Evolutionary conservation across 805 yeast genomes (phyloP), one percentile per base, ranked within the genome.

Genomic region (Brettanomyces anomalus): DNA sequence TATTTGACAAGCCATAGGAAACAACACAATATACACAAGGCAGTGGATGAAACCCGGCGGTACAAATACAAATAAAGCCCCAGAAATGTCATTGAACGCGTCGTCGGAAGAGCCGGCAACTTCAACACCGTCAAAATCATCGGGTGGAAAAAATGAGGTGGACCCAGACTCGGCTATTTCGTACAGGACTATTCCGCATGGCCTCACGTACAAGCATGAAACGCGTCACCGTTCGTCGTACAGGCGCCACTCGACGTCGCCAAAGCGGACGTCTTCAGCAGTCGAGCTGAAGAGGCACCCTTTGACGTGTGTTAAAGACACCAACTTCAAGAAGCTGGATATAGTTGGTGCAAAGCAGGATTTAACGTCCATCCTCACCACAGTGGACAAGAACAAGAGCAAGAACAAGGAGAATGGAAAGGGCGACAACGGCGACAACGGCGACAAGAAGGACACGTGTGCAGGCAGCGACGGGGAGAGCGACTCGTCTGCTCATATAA

Each of bases 161-260:
- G 10, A 24, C 10, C 28, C 28, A 11, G 52, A 48, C 28, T 15
- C 46, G 13, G 41, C 39, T 20, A 40, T 44, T 4, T 39, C 39
- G 10, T 46, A 56, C 26, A 54, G 53, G 19, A 64, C 57, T 48
- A 65, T 67, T 40, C 74, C 76, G 2, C 78, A 74, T 51, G 79
- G 79, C 0, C 53, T 74, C 32, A 53, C 65, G 2, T 62, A 66
- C 43, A 67, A 68, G 46, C 70, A 67, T 44, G 56, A 56, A 35
- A 48, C 46, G 3, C 44, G 56, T 37, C 49, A 52, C 28, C 49
- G 54, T 10, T 21, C 45, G 6, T 36, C 39, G 14, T 17, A 31
- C 2, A 47, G 50, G 41, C 46, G 60, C 34, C 45, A 47, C n/a
- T 52, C 60, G 10, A 20, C 49, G 10, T 55, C 61, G 4, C 57